phyloP scores from a whole-genome alignment of 257 asterid genomes.

The Solanum pinnatisectum region DNA sequence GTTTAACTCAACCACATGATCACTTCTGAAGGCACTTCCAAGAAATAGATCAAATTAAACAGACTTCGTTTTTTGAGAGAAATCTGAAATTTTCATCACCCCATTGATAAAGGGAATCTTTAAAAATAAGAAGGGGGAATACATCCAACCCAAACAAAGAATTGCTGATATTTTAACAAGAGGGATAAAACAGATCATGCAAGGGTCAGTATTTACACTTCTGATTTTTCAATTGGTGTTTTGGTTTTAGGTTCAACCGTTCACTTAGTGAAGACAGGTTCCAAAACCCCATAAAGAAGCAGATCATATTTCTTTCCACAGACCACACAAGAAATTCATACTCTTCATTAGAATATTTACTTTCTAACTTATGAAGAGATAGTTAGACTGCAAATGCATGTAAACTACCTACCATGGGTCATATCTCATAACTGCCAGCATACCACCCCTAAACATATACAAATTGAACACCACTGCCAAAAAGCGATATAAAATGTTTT shows the following conservation, averaged over 20 bases:
- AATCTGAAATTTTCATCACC: neutral
- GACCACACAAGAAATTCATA: neutral
- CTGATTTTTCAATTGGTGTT: neutral
- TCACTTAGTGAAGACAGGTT: neutral
- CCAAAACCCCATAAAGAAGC: neutral
- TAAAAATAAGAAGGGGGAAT: neutral
- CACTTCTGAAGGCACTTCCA: neutral
- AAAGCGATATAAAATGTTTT: neutral
- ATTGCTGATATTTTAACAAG: neutral
- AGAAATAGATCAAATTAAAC: neutral
- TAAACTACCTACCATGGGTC: neutral
- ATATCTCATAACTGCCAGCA: neutral
- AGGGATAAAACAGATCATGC: neutral
- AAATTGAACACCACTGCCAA: neutral
- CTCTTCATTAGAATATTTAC: neutral
- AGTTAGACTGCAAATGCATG: neutral
- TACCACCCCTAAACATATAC: neutral
- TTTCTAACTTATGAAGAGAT: neutral
- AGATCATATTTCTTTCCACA: neutral
- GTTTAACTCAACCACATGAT: neutral
- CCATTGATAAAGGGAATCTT: neutral
- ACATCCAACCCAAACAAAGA: neutral
- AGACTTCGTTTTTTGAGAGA: neutral
- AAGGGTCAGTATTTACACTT: neutral
- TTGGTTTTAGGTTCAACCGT: neutral